Base-by-base conservation (phyloP, 176 grass and related monocot species). In the Panicum miliaceum region DNA sequence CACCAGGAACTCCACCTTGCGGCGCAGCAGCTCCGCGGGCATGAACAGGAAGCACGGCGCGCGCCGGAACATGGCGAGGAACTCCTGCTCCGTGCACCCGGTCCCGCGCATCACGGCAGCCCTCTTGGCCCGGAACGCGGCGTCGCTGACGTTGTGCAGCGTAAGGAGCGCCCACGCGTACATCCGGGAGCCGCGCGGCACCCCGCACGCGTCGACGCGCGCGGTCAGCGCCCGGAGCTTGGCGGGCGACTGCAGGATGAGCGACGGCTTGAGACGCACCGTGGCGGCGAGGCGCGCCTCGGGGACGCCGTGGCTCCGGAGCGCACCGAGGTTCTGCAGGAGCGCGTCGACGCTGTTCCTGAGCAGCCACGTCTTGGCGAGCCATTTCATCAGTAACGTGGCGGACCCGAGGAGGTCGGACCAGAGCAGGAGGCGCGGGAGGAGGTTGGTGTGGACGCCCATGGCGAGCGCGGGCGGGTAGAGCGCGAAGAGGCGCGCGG, bases 1-100 rank as follows among this genome's bases (percentile, higher is more conserved):
- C 43, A 32, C 20, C 12, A 92, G 84, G 60, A 97, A 89, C 71
- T 91, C 87, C 65, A 92, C 85, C 83, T 90, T 94, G 35, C 23
- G 25, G 8, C 40, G 78, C 50, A 92, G 48, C 62, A 36, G 4
- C 76, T 85, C 64, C 46, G 43, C 19, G 5, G 91, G 73, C n/a
- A 67, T 7, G 68, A 23, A 68, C 76, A 85, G 3, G 76, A 89
- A 80, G 82, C 82, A 75, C 8, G 82, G 87, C 61, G 48, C 68
- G 76, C 87, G 82, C 7, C 76, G 41, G 87, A 81, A 85, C 87
- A 89, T 89, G 76, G 68, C 68, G 40, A 61, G 82, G 87, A 89
- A 89, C 29, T 84, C 82, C 29, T 75, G 26, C 14, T 75, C 87
- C 50, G 76, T 89, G 82, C 82, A 89, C n/a, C 82, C 81, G 47